Base-by-base conservation (phyloP, 176 grass and related monocot species). In the Areca catechu region DNA sequence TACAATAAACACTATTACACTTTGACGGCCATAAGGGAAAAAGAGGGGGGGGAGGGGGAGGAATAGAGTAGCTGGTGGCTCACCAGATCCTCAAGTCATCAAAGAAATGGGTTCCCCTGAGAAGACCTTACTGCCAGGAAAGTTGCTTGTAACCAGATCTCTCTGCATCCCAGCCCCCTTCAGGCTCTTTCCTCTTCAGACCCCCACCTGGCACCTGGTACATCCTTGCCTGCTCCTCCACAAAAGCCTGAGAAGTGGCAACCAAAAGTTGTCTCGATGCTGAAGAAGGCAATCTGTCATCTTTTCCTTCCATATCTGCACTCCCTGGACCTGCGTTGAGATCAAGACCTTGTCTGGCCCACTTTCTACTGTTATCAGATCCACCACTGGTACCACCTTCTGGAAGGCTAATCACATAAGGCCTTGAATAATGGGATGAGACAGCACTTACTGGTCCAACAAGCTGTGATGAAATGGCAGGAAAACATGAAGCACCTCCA, bases 261-360 rank as follows among this genome's bases (percentile, higher is more conserved):
- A 81, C 78, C 27, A 83, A 52, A 65, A 83, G 78, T 75, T 86
- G 82, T 68, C 86, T 79, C 50, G 75, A 58, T 4, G 72, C 59
- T 48, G 72, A 52, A 61, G 72, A 52, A 61, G 73, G 53, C 3
- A 60, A 15, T 19, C 80, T 76, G 20, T 81, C 86, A 23, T 89
- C 79, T 65, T 95, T 85, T 29, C 65, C 72, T 61, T 95, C 76
- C 17, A 70, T 29, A 67, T 89, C 82, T 67, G 58, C 63, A 74
- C 56, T 80, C 72, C 79, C 82, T 48, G 85, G 85, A 15, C 85
- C 90, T 24, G 82, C 84, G 68, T 95, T 95, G 54, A 95, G 85
- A 73, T 89, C 90, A 34, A 95, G 73, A 53, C 73, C 78, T 51
- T 80, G 90, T 50, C 82, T 84, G 48, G 56, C 69, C 81, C 85